phyloP scores from a whole-genome alignment of 2,329 filamentous ascomycete species.

The Ophiosphaerella narmari region DNA sequence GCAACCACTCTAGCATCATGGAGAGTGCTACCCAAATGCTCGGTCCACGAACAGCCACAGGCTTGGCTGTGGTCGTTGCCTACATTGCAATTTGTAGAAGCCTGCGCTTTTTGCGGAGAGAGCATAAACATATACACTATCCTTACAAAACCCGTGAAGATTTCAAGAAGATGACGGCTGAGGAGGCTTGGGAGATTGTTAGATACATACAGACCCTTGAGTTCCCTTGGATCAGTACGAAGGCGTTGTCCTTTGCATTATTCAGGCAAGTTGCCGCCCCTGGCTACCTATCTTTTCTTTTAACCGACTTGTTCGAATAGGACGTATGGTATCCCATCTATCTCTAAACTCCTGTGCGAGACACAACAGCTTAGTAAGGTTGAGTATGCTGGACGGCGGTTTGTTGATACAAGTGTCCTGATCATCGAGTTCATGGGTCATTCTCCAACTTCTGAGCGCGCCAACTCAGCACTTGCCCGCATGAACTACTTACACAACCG shows the following conservation, averaged over 20 bases:
- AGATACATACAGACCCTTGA: constrained; percentile 55
- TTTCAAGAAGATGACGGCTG: constrained; percentile 58
- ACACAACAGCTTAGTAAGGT: constrained; percentile 37
- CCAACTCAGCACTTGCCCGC: constrained; percentile 57
- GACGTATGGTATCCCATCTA: constrained; percentile 46
- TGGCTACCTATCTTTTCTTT: no score
- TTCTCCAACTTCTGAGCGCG: constrained; percentile 39
- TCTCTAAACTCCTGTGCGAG: constrained; percentile 41
- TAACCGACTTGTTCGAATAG: constrained; percentile 7
- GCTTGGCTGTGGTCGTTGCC: constrained; percentile 13
- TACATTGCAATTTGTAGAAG: constrained; percentile 43
- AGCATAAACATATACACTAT: constrained; percentile 48
- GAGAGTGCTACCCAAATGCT: not conserved
- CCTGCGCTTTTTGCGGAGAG: constrained; percentile 48
- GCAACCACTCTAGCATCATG: not conserved
- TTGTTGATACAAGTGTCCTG: constrained; percentile 39
- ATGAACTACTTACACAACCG: constrained; percentile 67
- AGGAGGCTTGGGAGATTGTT: constrained; percentile 58
- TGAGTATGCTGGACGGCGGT: constrained; percentile 31
- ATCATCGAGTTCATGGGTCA: constrained; percentile 37
- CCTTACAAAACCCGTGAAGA: constrained; percentile 53
- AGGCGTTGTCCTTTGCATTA: constrained; percentile 62
- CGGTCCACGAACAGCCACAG: constrained; percentile 3
- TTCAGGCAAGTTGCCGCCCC: constrained; percentile 49
- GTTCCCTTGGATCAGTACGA: constrained; percentile 59